These are phyloP conservation scores for maize (Zea mays) DNA, from an alignment of 176 grass and related monocot species.

Conservation along the genomic window DNA sequence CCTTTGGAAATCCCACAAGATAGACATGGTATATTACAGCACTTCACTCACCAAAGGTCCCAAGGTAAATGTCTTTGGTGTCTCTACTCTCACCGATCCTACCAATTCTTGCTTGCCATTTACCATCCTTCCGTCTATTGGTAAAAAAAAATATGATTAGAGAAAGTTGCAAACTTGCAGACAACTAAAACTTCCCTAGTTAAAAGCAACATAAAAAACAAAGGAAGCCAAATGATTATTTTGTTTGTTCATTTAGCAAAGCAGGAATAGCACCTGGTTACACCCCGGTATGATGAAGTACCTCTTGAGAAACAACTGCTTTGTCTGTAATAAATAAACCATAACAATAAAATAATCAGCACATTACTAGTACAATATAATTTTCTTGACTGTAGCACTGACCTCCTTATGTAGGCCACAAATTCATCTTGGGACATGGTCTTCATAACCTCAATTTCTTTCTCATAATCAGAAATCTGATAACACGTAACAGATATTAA, in stretches of 20 bases:
- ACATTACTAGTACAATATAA: conserved; percentile 3
- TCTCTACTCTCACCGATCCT: conserved; percentile 85
- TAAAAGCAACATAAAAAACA: not conserved
- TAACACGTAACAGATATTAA: conserved; percentile 12
- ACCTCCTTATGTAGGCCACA: conserved; percentile 94
- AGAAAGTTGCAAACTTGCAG: conserved; percentile 24
- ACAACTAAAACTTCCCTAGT: conserved; percentile 23
- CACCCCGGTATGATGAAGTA: conserved; percentile 80
- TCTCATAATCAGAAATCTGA: conserved; percentile 77
- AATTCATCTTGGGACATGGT: conserved; percentile 89
- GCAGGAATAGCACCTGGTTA: conserved; percentile 71
- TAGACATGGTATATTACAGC: conserved; percentile 5
- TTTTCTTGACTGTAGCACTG: conserved; percentile 11
- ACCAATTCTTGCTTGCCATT: conserved; percentile 95
- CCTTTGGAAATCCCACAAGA: conserved; percentile 1
- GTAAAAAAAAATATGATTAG: conserved; percentile 37
- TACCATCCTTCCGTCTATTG: conserved; percentile 86
- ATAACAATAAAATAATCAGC: conserved; percentile 12
- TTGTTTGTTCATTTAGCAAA: conserved; percentile 17
- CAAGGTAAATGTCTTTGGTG: conserved; percentile 98
- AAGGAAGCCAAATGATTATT: not conserved
- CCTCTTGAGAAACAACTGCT: conserved; percentile 99
- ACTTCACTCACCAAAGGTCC: conserved; percentile 76
- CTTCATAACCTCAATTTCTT: conserved; percentile 84
- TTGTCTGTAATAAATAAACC: conserved; percentile 56